Evolutionary conservation across 2,329 filamentous ascomycete species (phyloP), one percentile per base, ranked within the genome.

Genomic region (Pseudogymnoascus verrucosus): DNA sequence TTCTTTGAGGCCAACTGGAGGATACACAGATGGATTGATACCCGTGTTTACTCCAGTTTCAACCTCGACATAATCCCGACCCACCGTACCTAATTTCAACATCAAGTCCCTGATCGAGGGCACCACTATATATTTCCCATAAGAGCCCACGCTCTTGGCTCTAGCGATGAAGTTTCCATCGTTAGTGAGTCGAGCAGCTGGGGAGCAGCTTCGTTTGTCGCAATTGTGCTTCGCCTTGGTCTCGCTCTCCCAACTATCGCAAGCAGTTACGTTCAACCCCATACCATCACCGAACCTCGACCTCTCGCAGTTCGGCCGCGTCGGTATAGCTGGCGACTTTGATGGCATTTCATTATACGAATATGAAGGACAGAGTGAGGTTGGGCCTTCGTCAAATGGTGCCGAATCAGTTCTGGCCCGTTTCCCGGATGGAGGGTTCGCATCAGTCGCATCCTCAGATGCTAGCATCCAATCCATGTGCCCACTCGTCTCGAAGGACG

Each of bases 391-490:
- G 70, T 84, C 82, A 65, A 92, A 96, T 79, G 91, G 90, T 73
- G 91, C 88, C 71, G 86, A 93, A 72, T 89, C 90, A 16, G 83
- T 99, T 42, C 83, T 97, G 63, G 85, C 89, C 19, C 86, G 88
- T 62, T 85, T 96, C 68, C 93, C 95, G 3, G 95, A 96, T 77
- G 92, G 93, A 69, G 85, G 87, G 28, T 91, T 97, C 68, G 82
- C 87, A 19, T 84, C 86, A 16, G 78, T 97, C 60, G 84, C 88
- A 62, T 82, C 85, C 42, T 88, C 92, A 51, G 91, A 98, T 76
- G 93, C 89, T 64, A 86, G 89, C 60, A 96, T 99, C 72, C 84
- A 87, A 72, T 83, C 91, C 67, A 95, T 99, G 89, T 99, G 95
- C 78, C 79, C 88, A 19, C 90, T 93, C 70, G 80, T 86, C 61